Percentiles rank a stretch among this genome's conserved stretches.
Conservation (phyloP, 164 flowering plant genomes). For the Nymphaea thermarum region DNA sequence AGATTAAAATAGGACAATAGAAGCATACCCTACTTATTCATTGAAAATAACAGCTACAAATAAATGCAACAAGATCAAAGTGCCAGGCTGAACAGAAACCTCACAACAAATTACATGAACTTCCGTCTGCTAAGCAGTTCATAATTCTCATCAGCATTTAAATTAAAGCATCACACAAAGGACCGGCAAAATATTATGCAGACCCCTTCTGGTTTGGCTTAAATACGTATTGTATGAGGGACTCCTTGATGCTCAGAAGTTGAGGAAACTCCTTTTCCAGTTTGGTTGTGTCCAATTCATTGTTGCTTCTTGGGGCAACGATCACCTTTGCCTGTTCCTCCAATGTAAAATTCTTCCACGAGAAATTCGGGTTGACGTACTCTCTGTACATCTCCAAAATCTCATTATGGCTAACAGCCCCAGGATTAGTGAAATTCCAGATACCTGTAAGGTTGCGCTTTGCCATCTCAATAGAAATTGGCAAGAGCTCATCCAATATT, state of each 20-base stretch:
- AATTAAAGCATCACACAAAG: too few relatives aligned
- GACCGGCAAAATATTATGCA: background rate
- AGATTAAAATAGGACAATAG: too few relatives aligned
- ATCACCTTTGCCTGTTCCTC: conserved; percentile 39
- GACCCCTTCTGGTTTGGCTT: conserved; percentile 27
- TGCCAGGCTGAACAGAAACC: too few relatives aligned
- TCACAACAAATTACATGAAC: too few relatives aligned
- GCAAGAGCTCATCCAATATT: conserved; percentile 30
- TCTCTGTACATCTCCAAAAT: conserved; percentile 27
- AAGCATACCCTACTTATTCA: too few relatives aligned
- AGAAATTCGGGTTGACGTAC: conserved; percentile 25
- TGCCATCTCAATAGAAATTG: conserved; percentile 33
- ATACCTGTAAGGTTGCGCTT: conserved; percentile 32
- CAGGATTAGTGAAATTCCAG: conserved; percentile 36
- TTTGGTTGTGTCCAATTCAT: conserved; percentile 26
- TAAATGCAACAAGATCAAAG: too few relatives aligned
- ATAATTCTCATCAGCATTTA: too few relatives aligned
- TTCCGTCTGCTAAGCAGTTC: too few relatives aligned
- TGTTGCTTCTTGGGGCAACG: conserved; percentile 33
- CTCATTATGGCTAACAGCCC: conserved; percentile 36
- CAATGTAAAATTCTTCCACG: conserved; percentile 31
- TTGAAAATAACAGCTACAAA: too few relatives aligned
- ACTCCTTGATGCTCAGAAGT: conserved; percentile 26
- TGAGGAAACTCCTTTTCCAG: conserved; percentile 27
- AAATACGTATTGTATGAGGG: conserved; percentile 26